Conservation (phyloP, 441 rosid genomes). For the Codiaeum variegatum region DNA sequence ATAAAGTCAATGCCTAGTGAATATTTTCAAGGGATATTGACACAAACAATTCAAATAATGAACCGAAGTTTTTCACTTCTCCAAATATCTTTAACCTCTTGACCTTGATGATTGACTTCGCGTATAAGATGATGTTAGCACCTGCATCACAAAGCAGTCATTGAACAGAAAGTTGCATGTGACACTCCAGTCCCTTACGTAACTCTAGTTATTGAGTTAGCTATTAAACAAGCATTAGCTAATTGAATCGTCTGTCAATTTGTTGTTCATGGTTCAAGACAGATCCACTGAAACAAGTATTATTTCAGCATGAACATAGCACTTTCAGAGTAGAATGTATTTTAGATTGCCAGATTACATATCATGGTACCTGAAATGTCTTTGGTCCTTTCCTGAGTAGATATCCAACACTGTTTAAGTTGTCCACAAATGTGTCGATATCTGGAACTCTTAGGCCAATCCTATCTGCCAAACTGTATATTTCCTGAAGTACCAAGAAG, state of each 20-base stretch:
- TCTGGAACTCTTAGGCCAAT: slow-evolving; percentile 91
- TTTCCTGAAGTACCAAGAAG: slow-evolving; percentile 56
- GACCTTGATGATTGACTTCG: slow-evolving; percentile 64
- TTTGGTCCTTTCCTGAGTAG: slow-evolving; percentile 91
- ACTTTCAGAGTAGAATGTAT: background rate
- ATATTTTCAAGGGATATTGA: background rate
- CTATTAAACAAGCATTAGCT: background rate
- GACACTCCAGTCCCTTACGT: too few species aligned
- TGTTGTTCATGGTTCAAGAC: background rate
- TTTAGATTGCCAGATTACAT: slow-evolving; percentile 5
- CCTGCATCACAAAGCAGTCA: slow-evolving; percentile 44
- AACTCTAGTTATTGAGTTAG: too few species aligned
- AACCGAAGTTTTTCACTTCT: background rate
- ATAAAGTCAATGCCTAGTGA: background rate
- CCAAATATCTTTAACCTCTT: slow-evolving; percentile 26
- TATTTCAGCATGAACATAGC: background rate
- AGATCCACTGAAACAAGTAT: background rate
- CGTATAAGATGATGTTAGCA: slow-evolving; percentile 74
- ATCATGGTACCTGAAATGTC: slow-evolving; percentile 73
- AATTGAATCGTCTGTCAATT: background rate
- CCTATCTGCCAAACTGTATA: slow-evolving; percentile 92
- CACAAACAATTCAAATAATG: background rate
- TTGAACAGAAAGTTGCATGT: slow-evolving; percentile 2
- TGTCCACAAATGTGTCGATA: slow-evolving; percentile 83
- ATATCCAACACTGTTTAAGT: slow-evolving; percentile 82